Evolutionary conservation across 306 rosid genomes (phyloP).

Genomic region (Mimosa pudica): DNA sequence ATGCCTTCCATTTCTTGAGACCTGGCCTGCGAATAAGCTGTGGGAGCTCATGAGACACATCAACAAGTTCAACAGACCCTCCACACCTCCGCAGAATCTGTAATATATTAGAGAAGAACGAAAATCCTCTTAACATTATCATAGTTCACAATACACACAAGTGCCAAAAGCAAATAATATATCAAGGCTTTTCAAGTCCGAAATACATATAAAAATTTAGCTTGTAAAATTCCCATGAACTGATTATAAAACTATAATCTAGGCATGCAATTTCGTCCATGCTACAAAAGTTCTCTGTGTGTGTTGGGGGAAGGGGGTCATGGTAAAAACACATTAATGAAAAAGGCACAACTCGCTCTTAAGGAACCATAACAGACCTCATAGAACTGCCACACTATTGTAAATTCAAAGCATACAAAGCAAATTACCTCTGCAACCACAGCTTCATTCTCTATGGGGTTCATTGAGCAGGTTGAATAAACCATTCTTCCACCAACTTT

Average conservation of each 20-base stretch:
- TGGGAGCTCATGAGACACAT: slow-evolving; percentile 89
- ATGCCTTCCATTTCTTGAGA: slow-evolving; percentile 88
- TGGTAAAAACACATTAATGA: slow-evolving; percentile 1
- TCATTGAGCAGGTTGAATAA: slow-evolving; percentile 97
- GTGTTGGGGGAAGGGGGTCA: not conserved
- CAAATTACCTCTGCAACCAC: slow-evolving; percentile 88
- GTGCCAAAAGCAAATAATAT: not conserved
- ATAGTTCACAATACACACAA: not conserved
- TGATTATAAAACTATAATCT: not conserved
- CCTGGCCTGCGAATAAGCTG: slow-evolving; percentile 85
- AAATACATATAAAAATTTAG: not conserved
- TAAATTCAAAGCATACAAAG: slow-evolving; percentile 19
- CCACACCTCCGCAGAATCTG: slow-evolving; percentile 85
- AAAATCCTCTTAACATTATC: slow-evolving; percentile 5
- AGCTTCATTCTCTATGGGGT: slow-evolving; percentile 98
- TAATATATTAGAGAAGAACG: slow-evolving; percentile 16
- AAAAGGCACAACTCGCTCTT: slow-evolving; percentile 6
- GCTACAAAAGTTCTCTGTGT: not conserved
- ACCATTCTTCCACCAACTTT: slow-evolving; percentile 97
- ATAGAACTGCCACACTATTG: not conserved
- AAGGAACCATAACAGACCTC: slow-evolving; percentile 4
- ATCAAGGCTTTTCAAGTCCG: not conserved
- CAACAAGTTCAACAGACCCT: slow-evolving; percentile 80
- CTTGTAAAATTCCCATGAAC: not conserved
- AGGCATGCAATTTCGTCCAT: not conserved